These are phyloP conservation scores for Amanita pseudoporphyria DNA, from an alignment of 768 basidiomycete species.

Conservation along the genomic window DNA sequence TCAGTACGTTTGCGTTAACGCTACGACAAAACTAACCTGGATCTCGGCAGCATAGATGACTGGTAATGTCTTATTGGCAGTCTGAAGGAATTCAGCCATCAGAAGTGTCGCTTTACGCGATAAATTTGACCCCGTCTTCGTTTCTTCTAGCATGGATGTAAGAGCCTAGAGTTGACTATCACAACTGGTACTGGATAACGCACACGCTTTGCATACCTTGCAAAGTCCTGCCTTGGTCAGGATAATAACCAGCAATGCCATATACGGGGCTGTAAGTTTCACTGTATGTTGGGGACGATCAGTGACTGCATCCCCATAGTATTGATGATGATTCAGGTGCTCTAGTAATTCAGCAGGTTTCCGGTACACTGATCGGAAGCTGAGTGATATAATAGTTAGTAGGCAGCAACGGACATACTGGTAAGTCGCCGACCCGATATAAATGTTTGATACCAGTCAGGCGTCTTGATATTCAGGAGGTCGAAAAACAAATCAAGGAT, in stretches of 20 bases:
- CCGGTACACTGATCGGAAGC: slow-evolving; percentile 46
- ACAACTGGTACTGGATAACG: background rate
- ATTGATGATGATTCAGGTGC: slow-evolving; percentile 19
- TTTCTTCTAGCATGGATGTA: slow-evolving; percentile 77
- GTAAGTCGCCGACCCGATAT: slow-evolving; percentile 83
- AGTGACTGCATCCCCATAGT: slow-evolving; percentile 19
- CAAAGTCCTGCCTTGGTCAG: slow-evolving; percentile 82
- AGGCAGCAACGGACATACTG: slow-evolving; percentile 37
- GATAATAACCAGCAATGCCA: slow-evolving; percentile 74
- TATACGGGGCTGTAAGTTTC: slow-evolving; percentile 88
- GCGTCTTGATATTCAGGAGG: slow-evolving; percentile 82
- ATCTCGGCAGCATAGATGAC: slow-evolving; percentile 72
- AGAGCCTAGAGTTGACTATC: slow-evolving; percentile 49
- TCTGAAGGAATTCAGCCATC: slow-evolving; percentile 83
- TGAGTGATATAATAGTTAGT: background rate
- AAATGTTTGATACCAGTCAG: slow-evolving; percentile 90
- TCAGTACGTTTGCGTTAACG: background rate
- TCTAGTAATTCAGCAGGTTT: slow-evolving; percentile 26
- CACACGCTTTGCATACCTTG: slow-evolving; percentile 46
- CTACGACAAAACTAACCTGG: slow-evolving; percentile 41
- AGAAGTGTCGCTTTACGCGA: slow-evolving; percentile 85
- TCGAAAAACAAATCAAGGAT: slow-evolving; percentile 93
- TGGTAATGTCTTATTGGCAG: slow-evolving; percentile 83
- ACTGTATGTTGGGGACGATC: slow-evolving; percentile 49
- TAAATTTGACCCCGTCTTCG: slow-evolving; percentile 58